Evolutionary conservation across 23 red algal genomes (phyloP).

Genomic region (Cyanidium caldarium): DNA sequence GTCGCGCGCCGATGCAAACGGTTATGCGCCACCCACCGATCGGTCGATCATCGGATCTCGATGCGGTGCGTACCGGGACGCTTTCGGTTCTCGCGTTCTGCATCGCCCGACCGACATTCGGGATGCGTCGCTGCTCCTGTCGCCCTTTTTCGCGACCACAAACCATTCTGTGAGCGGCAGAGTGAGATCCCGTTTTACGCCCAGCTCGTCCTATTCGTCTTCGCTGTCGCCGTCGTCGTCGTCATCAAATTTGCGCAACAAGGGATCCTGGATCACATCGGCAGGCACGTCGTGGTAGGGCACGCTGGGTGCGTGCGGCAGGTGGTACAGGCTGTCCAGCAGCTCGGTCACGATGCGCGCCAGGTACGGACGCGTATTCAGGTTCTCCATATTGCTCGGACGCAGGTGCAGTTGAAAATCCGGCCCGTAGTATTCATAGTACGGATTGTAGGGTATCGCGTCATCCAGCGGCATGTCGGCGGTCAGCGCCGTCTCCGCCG

Average conservation of each 20-base stretch:
- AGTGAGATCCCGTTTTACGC: background rate
- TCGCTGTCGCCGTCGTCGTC: background rate
- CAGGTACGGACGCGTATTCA: conserved; percentile 30
- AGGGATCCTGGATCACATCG: background rate
- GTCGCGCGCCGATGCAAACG: too few species aligned
- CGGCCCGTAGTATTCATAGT: conserved; percentile 92
- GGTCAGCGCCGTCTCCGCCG: conserved; percentile 66
- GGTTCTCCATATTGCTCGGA: conserved; percentile 97
- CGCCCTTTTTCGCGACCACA: too few species aligned
- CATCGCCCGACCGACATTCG: too few species aligned
- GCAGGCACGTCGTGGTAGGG: conserved; percentile 10
- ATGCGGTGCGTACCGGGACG: too few species aligned
- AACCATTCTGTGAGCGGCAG: too few species aligned
- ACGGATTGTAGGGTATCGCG: conserved; percentile 71
- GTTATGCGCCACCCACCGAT: too few species aligned
- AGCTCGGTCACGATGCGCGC: conserved; percentile 2
- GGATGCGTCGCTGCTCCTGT: too few species aligned
- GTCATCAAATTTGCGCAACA: background rate
- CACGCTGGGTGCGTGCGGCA: conserved; percentile 20
- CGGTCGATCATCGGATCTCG: too few species aligned
- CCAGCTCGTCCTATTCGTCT: background rate
- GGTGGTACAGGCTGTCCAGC: conserved; percentile 13
- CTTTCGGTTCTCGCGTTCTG: too few species aligned
- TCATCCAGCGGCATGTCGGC: conserved; percentile 43
- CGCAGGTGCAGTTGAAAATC: conserved; percentile 80